phyloP scores from a whole-genome alignment of 495 filamentous ascomycete species.

The Penicillium coffeae region DNA sequence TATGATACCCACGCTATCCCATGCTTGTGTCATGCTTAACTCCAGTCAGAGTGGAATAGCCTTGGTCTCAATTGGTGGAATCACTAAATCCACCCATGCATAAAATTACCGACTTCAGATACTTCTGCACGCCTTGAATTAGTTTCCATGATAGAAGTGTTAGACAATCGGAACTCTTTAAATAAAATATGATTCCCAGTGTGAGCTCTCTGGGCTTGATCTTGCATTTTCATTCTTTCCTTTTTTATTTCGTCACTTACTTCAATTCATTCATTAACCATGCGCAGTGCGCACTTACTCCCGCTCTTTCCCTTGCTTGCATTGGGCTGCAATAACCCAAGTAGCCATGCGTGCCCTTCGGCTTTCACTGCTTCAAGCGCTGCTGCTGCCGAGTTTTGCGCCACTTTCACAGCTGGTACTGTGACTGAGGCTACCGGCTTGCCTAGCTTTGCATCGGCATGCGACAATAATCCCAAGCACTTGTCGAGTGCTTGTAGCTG shows the following conservation, averaged over 20 bases:
- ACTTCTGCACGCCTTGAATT: too few relatives aligned
- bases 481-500: constrained; percentile 32
- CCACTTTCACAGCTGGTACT: constrained; percentile 26
- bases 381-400: constrained; percentile 25
- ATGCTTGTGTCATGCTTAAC: too few relatives aligned
- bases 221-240: constrained; percentile 19
- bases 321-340: constrained; percentile 27
- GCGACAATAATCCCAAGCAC: constrained; percentile 22
- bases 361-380: constrained; percentile 26
- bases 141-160: too few relatives aligned
- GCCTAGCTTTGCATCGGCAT: constrained; percentile 21
- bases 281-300: constrained; percentile 31
- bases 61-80: too few relatives aligned
- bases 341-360: constrained; percentile 25
- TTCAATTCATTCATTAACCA: constrained; percentile 31
- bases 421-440: constrained; percentile 25
- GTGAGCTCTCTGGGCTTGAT: too few relatives aligned
- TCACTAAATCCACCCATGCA: too few relatives aligned
- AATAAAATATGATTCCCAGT: too few relatives aligned
- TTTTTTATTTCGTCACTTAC: too few relatives aligned
- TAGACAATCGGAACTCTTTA: too few relatives aligned
- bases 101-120: too few relatives aligned
- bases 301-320: constrained; percentile 21
- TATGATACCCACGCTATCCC: too few relatives aligned
- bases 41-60: too few relatives aligned